Percentiles rank a stretch among this genome's conserved stretches.
These are phyloP conservation scores for Chrysochromulina tobinii DNA, from an alignment of 78 protist genomes.

Conservation along the genomic window DNA sequence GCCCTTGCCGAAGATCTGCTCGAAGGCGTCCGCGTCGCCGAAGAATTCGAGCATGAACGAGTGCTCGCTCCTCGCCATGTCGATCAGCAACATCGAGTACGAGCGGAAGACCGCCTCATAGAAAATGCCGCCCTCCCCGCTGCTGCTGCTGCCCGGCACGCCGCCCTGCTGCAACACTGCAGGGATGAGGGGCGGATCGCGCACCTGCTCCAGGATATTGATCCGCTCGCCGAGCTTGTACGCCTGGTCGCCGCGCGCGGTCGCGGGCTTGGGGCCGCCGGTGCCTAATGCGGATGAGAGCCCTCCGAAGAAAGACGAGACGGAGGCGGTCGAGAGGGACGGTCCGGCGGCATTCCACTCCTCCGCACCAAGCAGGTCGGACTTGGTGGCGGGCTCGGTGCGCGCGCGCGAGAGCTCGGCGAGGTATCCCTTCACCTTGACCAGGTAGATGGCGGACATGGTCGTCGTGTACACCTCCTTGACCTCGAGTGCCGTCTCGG, in stretches of 20 bases:
- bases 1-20: neutral
- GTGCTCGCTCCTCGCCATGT: slow-evolving; percentile 8
- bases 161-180: neutral
- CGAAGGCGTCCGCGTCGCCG: neutral
- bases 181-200: neutral
- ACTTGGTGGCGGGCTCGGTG: neutral
- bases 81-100: neutral
- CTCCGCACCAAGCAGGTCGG: slow-evolving; percentile 34
- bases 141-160: too few species aligned
- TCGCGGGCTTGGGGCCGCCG: neutral
- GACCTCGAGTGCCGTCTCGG: neutral
- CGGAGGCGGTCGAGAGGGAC: neutral
- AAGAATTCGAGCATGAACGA: slow-evolving; percentile 19
- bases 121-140: neutral
- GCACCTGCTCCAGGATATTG: neutral
- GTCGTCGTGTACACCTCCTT: neutral
- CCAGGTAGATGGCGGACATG: neutral
- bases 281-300: too few species aligned
- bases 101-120: slow-evolving; percentile 36
- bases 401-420: neutral
- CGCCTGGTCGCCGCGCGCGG: neutral
- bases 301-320: neutral
- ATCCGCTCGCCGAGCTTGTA: slow-evolving; percentile 30
- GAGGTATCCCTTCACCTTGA: neutral
- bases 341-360: neutral